These are phyloP conservation scores for Penicillium desertorum DNA, from an alignment of 495 filamentous ascomycete genomes.

Conservation along the genomic window DNA sequence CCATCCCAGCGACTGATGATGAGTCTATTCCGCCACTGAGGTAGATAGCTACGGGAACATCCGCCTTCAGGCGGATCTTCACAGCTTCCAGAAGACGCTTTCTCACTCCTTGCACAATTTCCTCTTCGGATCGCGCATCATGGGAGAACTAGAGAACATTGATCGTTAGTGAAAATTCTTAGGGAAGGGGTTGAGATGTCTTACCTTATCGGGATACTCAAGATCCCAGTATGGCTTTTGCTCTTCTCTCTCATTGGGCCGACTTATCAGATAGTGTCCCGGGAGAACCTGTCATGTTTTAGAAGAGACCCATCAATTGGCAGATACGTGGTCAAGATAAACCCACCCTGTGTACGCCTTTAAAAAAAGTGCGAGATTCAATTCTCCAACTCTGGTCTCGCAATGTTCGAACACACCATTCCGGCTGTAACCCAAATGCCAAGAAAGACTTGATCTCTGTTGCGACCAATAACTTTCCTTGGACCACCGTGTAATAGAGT, in stretches of 20 bases:
- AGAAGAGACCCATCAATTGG: too few species aligned
- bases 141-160: too few species aligned
- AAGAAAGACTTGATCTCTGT: constrained; percentile 51
- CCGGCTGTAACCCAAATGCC: constrained; percentile 43
- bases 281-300: too few species aligned
- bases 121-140: constrained; percentile 38
- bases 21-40: constrained; percentile 54
- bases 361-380: too few species aligned
- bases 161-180: too few species aligned
- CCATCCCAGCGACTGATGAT: constrained; percentile 54
- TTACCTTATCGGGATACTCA: constrained; percentile 49
- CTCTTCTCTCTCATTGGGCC: constrained; percentile 28
- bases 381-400: too few species aligned
- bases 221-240: constrained; percentile 49
- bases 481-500: constrained; percentile 45
- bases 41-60: constrained; percentile 54
- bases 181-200: background rate
- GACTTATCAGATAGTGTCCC: constrained; percentile 15
- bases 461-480: constrained; percentile 38
- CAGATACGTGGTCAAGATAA: too few species aligned
- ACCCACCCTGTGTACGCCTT: too few species aligned
- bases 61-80: constrained; percentile 48
- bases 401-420: constrained; percentile 33
- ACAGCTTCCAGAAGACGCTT: constrained; percentile 47
- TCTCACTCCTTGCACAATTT: constrained; percentile 47